Evolutionary conservation across 116 monocot species (phyloP), one percentile per base, ranked within the genome.

Genomic region (Phalaenopsis hybrid): DNA sequence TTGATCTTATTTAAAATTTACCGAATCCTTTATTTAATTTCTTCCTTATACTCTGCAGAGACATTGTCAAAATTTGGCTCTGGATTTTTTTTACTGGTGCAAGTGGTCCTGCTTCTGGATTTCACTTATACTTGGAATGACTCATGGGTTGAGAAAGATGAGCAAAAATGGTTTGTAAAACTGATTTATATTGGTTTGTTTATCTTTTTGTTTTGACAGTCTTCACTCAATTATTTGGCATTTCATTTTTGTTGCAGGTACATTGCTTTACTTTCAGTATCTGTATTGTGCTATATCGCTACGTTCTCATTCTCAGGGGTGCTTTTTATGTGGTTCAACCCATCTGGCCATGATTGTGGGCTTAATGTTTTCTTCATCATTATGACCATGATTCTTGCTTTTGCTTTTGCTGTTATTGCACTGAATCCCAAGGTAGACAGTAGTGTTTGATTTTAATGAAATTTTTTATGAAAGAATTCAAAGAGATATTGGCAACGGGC

Each of bases 361-460:
- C 94, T 97, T 75, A 97, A 97, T 84, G 82, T 94, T 81, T 92
- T 92, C 78, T 92, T 97, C 88, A 94, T 97, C 85, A 86, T 92
- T 75, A 90, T 92, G 86, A 94, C 94, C 70, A 88, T 97, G 82
- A 87, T 97, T 85, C 92, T 97, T 82, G 92, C 88, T 46, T 90
- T 94, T 84, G 86, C 72, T 15, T 94, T 94, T 88, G 94, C 89
- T 75, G 75, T 97, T 83, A 68, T 91, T 70, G 89, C 97, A 50
- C 81, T 97, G 17, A 92, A 94, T 78, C 97, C 97, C 7, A 86
- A 91, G 97, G 97, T 94, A 79, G 83, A 6, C 45, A 45, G 13
- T 34, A 7, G 16, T 43, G 17, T 50, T 50, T 77, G 21, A n/a
- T 48, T 48, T 41, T 77, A 25, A 49, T 51, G 10, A 50, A 25